phyloP scores from a whole-genome alignment of 495 filamentous ascomycete genomes.

The Parathielavia appendiculata region DNA sequence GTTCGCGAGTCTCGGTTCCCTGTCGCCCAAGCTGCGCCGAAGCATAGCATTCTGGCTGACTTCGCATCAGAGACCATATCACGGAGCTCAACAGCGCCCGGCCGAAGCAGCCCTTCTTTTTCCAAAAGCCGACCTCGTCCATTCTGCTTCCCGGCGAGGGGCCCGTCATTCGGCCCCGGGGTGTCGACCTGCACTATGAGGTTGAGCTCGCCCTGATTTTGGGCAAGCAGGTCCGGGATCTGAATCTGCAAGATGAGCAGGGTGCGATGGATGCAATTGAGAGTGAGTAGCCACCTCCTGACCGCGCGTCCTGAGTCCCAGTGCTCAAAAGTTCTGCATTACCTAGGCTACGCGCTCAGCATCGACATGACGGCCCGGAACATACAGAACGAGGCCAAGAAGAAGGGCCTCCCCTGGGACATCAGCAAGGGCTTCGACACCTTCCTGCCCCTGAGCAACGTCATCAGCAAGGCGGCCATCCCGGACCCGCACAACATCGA shows the following conservation, averaged over 20 bases:
- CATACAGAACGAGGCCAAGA: slow-evolving; percentile 90
- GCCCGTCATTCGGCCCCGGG: slow-evolving; percentile 75
- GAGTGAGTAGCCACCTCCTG: slow-evolving; percentile 35
- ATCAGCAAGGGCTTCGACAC: slow-evolving; percentile 97
- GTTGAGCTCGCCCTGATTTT: slow-evolving; percentile 89
- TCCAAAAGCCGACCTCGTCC: slow-evolving; percentile 85
- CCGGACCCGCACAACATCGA: slow-evolving; percentile 84
- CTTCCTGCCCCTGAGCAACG: slow-evolving; percentile 76
- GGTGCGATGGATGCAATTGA: slow-evolving; percentile 58
- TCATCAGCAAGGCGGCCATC: slow-evolving; percentile 71
- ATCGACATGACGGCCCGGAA: slow-evolving; percentile 96
- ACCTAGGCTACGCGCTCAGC: slow-evolving; percentile 77
- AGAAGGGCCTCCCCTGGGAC: slow-evolving; percentile 92
- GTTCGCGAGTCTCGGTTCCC: neutral
- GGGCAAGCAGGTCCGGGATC: slow-evolving; percentile 68
- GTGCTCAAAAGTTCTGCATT: neutral
- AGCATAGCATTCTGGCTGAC: slow-evolving; percentile 13
- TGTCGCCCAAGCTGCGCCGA: neutral
- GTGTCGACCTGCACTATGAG: slow-evolving; percentile 87
- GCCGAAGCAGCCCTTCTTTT: slow-evolving; percentile 96
- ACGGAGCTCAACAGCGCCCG: slow-evolving; percentile 79
- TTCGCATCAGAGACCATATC: slow-evolving; percentile 75
- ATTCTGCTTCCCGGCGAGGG: slow-evolving; percentile 73
- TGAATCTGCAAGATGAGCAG: slow-evolving; percentile 59
- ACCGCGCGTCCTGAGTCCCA: too few relatives aligned